These are phyloP conservation scores for Zygosaccharomyces kombuchaensis DNA, from an alignment of 805 yeast genomes.

Conservation along the genomic window DNA sequence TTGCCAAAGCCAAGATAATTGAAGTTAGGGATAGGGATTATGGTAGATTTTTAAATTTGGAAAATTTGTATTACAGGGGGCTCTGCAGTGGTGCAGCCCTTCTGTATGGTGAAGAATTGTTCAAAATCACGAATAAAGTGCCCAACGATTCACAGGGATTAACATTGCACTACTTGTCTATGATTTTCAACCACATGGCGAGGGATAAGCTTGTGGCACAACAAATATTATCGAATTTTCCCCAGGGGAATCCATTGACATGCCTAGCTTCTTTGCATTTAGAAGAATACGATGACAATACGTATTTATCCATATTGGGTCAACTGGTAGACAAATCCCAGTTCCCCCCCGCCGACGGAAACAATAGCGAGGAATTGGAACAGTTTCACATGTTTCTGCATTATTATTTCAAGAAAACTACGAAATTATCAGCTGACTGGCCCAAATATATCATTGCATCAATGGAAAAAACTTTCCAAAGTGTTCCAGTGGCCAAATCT, in stretches of 20 bases:
- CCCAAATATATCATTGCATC: conserved; percentile 32
- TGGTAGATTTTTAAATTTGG: conserved; percentile 20
- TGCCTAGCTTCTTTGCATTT: conserved; percentile 8
- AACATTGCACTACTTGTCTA: conserved; percentile 22
- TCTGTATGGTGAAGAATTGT: conserved; percentile 13
- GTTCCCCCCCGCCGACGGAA: conserved; percentile 45
- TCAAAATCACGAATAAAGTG: conserved; percentile 12
- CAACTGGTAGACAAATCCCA: conserved; percentile 23
- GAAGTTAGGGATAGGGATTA: conserved; percentile 10
- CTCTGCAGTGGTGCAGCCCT: conserved; percentile 4
- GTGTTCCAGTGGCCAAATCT: conserved; percentile 33
- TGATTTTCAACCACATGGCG: conserved; percentile 20
- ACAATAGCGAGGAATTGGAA: conserved; percentile 30
- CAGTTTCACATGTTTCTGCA: conserved; percentile 32
- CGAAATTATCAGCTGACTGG: conserved; percentile 21
- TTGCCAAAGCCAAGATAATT: conserved; percentile 10
- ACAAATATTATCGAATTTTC: conserved; percentile 3
- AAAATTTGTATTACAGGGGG: conserved; percentile 23
- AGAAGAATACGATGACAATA: conserved; percentile 13
- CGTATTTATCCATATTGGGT: conserved; percentile 17
- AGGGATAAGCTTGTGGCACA: conserved; percentile 3
- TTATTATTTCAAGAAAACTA: conserved; percentile 23
- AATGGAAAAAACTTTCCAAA: conserved; percentile 45
- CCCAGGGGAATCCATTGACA: conserved; percentile 8
- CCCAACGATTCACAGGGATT: conserved; percentile 27